Base-by-base conservation (phyloP, 2,329 filamentous ascomycete species). In the Fusarium nurragi region DNA sequence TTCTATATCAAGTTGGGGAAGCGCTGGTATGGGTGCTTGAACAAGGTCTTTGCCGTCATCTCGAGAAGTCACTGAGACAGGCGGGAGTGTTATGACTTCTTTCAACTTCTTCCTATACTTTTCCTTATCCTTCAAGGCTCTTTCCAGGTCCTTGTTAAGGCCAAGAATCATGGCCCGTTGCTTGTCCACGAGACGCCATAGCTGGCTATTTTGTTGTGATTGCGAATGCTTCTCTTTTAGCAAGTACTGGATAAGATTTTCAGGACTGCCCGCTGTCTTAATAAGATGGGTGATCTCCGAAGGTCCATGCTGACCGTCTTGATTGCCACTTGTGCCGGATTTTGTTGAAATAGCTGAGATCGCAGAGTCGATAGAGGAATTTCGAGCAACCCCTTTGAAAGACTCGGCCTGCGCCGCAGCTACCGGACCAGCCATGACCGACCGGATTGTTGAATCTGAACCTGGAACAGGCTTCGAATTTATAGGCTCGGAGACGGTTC, bases 101-200 rank as follows among this genome's bases (percentile, higher is more conserved):
- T 97, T 97, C 39, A 97, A 76, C 77, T 95, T 97, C 77, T 90
- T 94, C 71, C 92, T 88, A 75, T 98, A 98, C 70, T 90, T 90
- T 68, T 98, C 94, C 78, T 97, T 97, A 69, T 98, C 95, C 75
- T 97, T 97, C 65, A 97, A 78, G 2, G 94, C 89, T 49, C 92
- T 88, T 77, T 98, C 94, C 13, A 99, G 81, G 75, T 99, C 95
- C 76, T 95, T 97, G 74, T 98, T 97, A 64, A 99, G 83, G 9
- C 94, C 94, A 19, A 97, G 78, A 52, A 99, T 93, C 88, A 99
- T 94, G 16, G 93, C 88, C 63, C 94, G 86, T 77, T 99, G 95
- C 80, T 99, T 98, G 76, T 98, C 94, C 46, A 99, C 93, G 43
- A 99, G 80, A 47, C 93, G 90, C 95, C 95, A 99, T 71, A 99